Evolutionary conservation across 139 green algal species (phyloP).

Genomic region (Micractinium conductrix): DNA sequence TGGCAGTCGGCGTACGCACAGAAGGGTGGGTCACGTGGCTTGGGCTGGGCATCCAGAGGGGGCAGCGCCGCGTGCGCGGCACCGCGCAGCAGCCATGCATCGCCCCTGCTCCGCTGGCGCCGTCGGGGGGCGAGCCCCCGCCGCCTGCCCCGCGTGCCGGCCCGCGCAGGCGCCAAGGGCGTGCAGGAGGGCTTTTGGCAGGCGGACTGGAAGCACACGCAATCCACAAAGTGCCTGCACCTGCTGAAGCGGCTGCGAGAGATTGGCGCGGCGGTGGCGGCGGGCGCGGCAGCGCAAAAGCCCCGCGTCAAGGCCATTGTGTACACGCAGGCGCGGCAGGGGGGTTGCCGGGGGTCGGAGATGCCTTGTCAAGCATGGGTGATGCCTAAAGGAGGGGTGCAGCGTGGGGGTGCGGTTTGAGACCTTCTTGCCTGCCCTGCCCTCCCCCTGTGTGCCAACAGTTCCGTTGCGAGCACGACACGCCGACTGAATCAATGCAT

Average conservation of each 20-base stretch:
- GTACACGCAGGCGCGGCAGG: slow-evolving; percentile 79
- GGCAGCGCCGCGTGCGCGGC: neutral
- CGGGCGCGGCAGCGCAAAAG: neutral
- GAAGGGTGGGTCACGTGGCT: slow-evolving; percentile 44
- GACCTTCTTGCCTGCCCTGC: no score
- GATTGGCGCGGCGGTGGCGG: slow-evolving; percentile 50
- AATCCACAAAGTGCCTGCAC: slow-evolving; percentile 75
- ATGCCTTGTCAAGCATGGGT: neutral
- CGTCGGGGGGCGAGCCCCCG: no score
- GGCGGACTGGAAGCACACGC: slow-evolving; percentile 73
- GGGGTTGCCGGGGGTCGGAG: no score
- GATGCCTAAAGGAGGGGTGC: neutral
- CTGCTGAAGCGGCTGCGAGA: slow-evolving; percentile 72
- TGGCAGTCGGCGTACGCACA: slow-evolving; percentile 93
- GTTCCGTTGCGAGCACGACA: neutral
- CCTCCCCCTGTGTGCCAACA: no score
- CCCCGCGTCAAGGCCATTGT: slow-evolving; percentile 82
- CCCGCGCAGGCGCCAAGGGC: slow-evolving; percentile 24
- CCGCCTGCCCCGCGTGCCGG: neutral
- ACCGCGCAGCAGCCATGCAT: neutral
- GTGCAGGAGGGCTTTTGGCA: slow-evolving; percentile 73
- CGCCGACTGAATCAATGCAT: neutral
- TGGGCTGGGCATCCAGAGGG: no score
- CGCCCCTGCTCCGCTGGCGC: neutral
- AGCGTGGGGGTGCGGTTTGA: no score